These are phyloP conservation scores for Funneliformis caledonium DNA, from an alignment of 371 early-diverging fungal genomes.

Conservation along the genomic window DNA sequence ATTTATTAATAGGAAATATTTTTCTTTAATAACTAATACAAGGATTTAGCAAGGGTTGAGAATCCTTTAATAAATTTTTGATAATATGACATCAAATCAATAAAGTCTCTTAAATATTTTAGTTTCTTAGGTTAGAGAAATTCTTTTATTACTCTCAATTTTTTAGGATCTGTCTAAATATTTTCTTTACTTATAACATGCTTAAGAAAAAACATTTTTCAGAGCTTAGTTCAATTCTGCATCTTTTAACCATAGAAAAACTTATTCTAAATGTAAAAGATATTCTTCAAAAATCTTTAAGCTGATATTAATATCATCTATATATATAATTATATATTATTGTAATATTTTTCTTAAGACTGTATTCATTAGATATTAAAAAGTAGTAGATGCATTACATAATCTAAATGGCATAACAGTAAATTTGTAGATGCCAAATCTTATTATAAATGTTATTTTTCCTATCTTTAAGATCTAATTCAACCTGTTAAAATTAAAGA, in stretches of 20 bases:
- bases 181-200: too few species aligned
- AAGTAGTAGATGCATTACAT: not conserved
- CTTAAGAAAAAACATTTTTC: conserved; percentile 12
- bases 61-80: conserved; percentile 49
- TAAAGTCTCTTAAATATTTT: not conserved
- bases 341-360: conserved; percentile 37
- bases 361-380: not conserved
- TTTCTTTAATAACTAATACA: not conserved
- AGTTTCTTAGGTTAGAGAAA: not conserved
- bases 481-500: conserved; percentile 53
- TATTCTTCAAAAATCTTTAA: conserved; percentile 19
- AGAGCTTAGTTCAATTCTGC: not conserved
- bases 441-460: conserved; percentile 60
- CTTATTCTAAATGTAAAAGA: conserved; percentile 2
- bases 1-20: too few species aligned
- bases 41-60: not conserved
- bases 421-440: conserved; percentile 55
- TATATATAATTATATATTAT: conserved; percentile 43
- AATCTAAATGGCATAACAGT: not conserved
- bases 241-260: not conserved
- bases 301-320: conserved; percentile 48
- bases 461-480: conserved; percentile 41
- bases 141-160: not conserved
- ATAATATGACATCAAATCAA: conserved; percentile 45
- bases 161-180: not conserved